phyloP scores from a whole-genome alignment of 441 rosid species.

The Lepidium campestre region DNA sequence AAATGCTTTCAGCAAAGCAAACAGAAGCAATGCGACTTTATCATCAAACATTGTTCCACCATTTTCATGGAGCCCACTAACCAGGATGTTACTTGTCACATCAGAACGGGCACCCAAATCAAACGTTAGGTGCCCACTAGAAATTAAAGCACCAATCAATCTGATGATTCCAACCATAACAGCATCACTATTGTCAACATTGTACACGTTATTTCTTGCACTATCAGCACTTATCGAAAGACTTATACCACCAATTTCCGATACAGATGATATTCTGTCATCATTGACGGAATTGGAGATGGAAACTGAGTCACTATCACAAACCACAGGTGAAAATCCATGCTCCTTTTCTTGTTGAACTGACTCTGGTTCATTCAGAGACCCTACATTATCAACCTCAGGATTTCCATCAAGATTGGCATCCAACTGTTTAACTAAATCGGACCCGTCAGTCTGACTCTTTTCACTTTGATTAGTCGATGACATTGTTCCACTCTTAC shows the following conservation, averaged over 20 bases:
- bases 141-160: constrained; percentile 78
- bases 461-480: constrained; percentile 38
- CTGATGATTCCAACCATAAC: constrained; percentile 86
- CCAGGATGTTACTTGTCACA: constrained; percentile 51
- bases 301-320: constrained; percentile 32
- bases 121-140: constrained; percentile 74
- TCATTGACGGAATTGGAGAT: constrained; percentile 37
- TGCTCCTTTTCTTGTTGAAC: constrained; percentile 33
- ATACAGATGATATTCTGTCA: constrained; percentile 59
- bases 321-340: constrained; percentile 35
- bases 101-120: constrained; percentile 53
- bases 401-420: constrained; percentile 28
- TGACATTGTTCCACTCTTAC: constrained; percentile 33
- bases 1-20: constrained; percentile 91
- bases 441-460: constrained; percentile 29
- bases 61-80: constrained; percentile 66
- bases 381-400: constrained; percentile 38
- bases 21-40: constrained; percentile 86
- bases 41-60: constrained; percentile 92
- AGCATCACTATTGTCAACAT: constrained; percentile 87
- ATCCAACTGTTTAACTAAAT: constrained; percentile 32
- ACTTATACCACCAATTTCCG: constrained; percentile 95
- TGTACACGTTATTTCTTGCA: constrained; percentile 94
- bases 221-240: constrained; percentile 92
- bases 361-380: constrained; percentile 33